Evolutionary conservation across 179 eudicot genomes (phyloP), one percentile per base, ranked within the genome.

Genomic region (Gypsophila paniculata): DNA sequence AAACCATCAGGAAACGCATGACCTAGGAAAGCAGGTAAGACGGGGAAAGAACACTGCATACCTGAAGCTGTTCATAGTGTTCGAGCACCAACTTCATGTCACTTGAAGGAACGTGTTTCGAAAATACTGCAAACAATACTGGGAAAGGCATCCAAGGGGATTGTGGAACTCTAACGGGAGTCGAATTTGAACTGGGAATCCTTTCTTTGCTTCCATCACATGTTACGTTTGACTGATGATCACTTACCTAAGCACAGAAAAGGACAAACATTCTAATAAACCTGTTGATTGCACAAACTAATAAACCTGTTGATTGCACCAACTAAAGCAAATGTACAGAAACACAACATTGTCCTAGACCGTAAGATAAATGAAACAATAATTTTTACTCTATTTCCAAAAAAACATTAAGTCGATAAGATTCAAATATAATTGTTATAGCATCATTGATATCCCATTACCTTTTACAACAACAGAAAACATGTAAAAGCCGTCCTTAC

Each of bases 111-210:
- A 90, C 81, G 76, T 82, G 79, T 65, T 77, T 71, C 29, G 96
- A 71, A 64, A 91, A 86, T 19, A 86, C 96, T 53, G 78, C 82
- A 75, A 91, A 79, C 84, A 91, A 73, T 86, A 82, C 61, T 0
- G 91, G 86, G 75, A 91, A 91, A 23, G 96, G 91, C 93, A 91
- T 86, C 96, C 96, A 90, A 26, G 97, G 96, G 68, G 90, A 84
- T 77, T 78, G 86, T 17, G 97, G 96, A 57, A 65, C 62, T 76
- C 70, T 84, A 5, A 68, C 9, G 38, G 79, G 64, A 64, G 79
- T 73, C 38, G 84, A 81, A 74, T 76, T 82, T 68, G 68, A 32
- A 78, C 77, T 79, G n/a, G 65, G 10, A 68, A 78, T 71, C 66
- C 81, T 71, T 75, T 82, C 85, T 62, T 76, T 78, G 65, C 77